Conservation (phyloP, 2,329 filamentous ascomycete species). For the Clonostachys solani region DNA sequence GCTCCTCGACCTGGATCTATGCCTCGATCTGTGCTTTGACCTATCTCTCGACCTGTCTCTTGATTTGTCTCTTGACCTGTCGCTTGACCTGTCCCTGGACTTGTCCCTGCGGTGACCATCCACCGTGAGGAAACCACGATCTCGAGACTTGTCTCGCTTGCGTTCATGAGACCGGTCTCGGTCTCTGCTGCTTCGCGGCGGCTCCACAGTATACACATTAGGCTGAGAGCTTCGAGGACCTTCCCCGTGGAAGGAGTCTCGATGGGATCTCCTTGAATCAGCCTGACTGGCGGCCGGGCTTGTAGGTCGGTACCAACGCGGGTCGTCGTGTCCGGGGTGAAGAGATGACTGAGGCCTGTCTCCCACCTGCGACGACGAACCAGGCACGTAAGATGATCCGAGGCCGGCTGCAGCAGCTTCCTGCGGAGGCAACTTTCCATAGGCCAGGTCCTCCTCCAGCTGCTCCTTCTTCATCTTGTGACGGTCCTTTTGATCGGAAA, state of each 20-base stretch:
- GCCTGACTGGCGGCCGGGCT: slow-evolving; percentile 15
- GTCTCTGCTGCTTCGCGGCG: slow-evolving; percentile 12
- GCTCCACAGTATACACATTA: slow-evolving; percentile 36
- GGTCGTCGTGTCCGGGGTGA: no score
- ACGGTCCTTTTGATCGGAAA: slow-evolving; percentile 14
- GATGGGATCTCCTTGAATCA: slow-evolving; percentile 11
- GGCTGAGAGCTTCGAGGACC: slow-evolving; percentile 30
- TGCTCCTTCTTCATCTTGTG: slow-evolving; percentile 11
- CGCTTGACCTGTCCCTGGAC: slow-evolving; percentile 15
- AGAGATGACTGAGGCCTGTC: not conserved
- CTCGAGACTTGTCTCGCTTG: slow-evolving; percentile 19
- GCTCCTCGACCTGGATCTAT: no score
- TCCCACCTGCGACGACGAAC: not conserved
- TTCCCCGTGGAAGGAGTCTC: slow-evolving; percentile 12
- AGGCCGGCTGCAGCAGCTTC: slow-evolving; percentile 1
- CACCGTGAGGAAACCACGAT: slow-evolving; percentile 11
- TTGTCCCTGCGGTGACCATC: slow-evolving; percentile 15
- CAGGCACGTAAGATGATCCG: not conserved
- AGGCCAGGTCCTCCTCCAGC: slow-evolving; percentile 44
- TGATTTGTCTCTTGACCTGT: no score
- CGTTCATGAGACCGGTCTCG: slow-evolving; percentile 26
- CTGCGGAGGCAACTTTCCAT: slow-evolving; percentile 24
- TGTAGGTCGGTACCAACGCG: not conserved
- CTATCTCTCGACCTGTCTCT: no score
- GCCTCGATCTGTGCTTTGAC: no score